Percentiles rank a stretch among this genome's conserved stretches.
Evolutionary conservation across 1,284 basidiomycete genomes (phyloP).

Genomic region (Coniophora puteana): DNA sequence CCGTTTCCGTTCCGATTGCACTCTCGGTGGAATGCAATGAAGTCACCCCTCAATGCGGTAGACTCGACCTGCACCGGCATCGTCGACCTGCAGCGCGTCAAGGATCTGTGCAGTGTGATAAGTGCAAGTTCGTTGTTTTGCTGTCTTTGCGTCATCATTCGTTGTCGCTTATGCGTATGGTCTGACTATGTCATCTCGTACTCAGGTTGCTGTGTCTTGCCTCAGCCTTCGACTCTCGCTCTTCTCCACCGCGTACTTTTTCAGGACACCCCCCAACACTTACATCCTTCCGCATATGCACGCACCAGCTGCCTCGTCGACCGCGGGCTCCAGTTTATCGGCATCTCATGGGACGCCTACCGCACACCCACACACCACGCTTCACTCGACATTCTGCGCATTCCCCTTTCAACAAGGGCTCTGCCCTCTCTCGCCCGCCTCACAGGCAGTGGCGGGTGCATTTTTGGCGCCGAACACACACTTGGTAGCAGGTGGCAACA

Average conservation of each 20-base stretch:
- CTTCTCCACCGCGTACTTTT: too few relatives aligned
- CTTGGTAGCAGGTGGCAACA: constrained; percentile 11
- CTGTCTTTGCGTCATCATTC: constrained; percentile 1
- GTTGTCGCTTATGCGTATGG: too few relatives aligned
- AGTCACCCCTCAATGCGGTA: constrained; percentile 58
- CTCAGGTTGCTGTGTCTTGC: too few relatives aligned
- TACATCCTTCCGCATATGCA: too few relatives aligned
- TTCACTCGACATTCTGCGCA: constrained; percentile 75
- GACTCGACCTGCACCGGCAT: constrained; percentile 85
- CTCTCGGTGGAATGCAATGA: too few relatives aligned
- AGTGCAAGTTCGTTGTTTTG: constrained; percentile 14
- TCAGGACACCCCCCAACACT: too few relatives aligned
- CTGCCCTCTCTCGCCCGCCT: constrained; percentile 62
- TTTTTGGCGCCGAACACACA: background rate
- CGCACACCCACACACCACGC: constrained; percentile 54
- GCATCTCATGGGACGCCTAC: constrained; percentile 83
- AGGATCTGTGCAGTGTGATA: constrained; percentile 80
- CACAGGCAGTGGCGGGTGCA: constrained; percentile 30
- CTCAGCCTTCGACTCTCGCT: too few relatives aligned
- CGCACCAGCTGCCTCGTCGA: constrained; percentile 88
- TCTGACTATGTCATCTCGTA: background rate
- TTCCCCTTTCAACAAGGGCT: constrained; percentile 94
- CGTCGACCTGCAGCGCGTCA: constrained; percentile 77
- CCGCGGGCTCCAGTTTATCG: constrained; percentile 80
- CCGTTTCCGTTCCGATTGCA: too few relatives aligned